Evolutionary conservation across 176 grass and related monocot genomes (phyloP).

Genomic region (Avena eriantha): DNA sequence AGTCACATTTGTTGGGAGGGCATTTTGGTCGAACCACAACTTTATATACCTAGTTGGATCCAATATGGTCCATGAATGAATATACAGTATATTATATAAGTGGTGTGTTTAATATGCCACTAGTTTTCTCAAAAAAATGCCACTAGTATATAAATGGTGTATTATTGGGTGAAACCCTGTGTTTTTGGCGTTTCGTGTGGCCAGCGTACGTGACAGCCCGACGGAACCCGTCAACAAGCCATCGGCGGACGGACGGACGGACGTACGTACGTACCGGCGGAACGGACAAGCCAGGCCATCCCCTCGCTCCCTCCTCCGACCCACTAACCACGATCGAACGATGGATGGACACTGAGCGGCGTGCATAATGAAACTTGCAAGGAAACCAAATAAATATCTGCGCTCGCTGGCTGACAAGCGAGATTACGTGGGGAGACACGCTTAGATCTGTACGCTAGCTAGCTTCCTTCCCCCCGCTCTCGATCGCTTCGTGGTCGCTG

Average conservation of each 20-base stretch:
- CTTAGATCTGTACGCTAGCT: constrained; percentile 2
- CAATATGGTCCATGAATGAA: too few relatives aligned
- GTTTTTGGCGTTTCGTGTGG: not conserved
- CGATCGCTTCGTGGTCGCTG: not conserved
- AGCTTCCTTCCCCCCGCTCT: not conserved
- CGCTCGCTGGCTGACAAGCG: not conserved
- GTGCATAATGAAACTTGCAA: not conserved
- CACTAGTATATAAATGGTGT: not conserved
- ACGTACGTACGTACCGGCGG: too few relatives aligned
- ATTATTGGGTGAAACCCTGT: not conserved
- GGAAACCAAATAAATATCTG: not conserved
- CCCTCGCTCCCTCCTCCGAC: not conserved
- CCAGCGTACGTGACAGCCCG: not conserved
- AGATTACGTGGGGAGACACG: not conserved
- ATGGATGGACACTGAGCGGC: not conserved
- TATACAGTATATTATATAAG: too few relatives aligned
- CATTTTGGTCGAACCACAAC: too few relatives aligned
- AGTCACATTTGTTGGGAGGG: too few relatives aligned
- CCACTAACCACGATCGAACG: not conserved
- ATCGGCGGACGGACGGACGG: too few relatives aligned
- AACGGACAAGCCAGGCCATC: not conserved
- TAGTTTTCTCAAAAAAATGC: too few relatives aligned
- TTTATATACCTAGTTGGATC: too few relatives aligned
- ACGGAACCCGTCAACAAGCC: not conserved
- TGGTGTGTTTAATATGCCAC: too few relatives aligned